phyloP scores from a whole-genome alignment of 2,329 filamentous ascomycete species.

The Trichoderma atroviride region DNA sequence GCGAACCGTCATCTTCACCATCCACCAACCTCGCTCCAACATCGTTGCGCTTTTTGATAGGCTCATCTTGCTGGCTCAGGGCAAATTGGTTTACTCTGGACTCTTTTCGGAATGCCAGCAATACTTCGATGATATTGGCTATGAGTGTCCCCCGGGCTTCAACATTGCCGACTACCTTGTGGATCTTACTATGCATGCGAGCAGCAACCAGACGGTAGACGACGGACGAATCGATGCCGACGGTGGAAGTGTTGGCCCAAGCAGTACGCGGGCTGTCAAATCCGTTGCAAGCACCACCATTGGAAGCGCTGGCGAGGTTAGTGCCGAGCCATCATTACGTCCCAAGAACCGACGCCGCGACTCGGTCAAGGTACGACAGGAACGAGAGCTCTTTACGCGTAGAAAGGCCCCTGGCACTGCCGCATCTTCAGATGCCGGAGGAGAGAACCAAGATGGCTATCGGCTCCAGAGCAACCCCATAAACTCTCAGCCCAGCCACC shows the following conservation, averaged over 20 bases:
- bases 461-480: conserved; percentile 53
- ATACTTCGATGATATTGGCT: conserved; percentile 92
- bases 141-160: conserved; percentile 92
- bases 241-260: conserved; percentile 72
- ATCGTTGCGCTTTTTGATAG: conserved; percentile 97
- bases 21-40: conserved; percentile 96
- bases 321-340: conserved; percentile 62
- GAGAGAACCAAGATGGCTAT: conserved; percentile 54
- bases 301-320: conserved; percentile 71
- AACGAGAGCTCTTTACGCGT: conserved; percentile 85
- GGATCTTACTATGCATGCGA: conserved; percentile 95
- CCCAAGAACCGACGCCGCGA: conserved; percentile 72
- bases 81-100: conserved; percentile 89
- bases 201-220: conserved; percentile 58
- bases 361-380: conserved; percentile 83
- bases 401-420: conserved; percentile 69
- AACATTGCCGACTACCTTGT: conserved; percentile 99
- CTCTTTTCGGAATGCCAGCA: conserved; percentile 84
- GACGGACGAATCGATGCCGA: conserved; percentile 59
- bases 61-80: conserved; percentile 85
- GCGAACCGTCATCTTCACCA: conserved; percentile 95
- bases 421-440: conserved; percentile 60
- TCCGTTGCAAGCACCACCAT: conserved; percentile 85
- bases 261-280: conserved; percentile 85
- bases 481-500: conserved; percentile 55